Evolutionary conservation across 768 basidiomycete species (phyloP).

Genomic region (Termitomyces sp.): DNA sequence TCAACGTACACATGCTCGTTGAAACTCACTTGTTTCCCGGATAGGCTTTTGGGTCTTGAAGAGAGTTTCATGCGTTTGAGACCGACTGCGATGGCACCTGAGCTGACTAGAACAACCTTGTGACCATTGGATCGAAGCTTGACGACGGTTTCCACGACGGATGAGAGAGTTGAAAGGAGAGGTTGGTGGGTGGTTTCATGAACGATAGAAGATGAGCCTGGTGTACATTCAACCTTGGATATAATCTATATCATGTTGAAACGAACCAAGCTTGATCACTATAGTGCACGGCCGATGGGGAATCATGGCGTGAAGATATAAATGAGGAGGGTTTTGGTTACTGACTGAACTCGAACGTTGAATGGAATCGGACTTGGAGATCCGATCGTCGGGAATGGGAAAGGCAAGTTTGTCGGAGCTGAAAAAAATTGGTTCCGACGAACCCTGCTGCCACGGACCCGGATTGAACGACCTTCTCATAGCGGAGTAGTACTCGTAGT

Average conservation of each 20-base stretch:
- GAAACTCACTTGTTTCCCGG: conserved; percentile 81
- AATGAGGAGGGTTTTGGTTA: background rate
- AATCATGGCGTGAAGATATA: conserved; percentile 11
- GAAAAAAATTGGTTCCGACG: background rate
- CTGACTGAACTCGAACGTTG: background rate
- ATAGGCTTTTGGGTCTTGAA: conserved; percentile 76
- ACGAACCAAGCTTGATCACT: conserved; percentile 80
- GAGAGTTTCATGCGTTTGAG: conserved; percentile 86
- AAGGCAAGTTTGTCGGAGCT: background rate
- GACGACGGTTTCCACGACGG: conserved; percentile 88
- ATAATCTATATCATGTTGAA: background rate
- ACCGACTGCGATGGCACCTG: conserved; percentile 97
- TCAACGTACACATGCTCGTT: background rate
- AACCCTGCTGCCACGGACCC: conserved; percentile 11
- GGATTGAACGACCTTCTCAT: conserved; percentile 11
- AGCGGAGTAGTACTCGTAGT: too few species aligned
- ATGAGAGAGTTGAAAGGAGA: conserved; percentile 85
- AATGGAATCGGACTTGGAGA: background rate
- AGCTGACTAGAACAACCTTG: conserved; percentile 92
- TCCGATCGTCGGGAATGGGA: background rate
- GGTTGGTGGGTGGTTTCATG: conserved; percentile 93
- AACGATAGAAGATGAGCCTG: conserved; percentile 95
- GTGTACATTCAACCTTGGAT: conserved; percentile 7
- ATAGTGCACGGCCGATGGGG: conserved; percentile 53
- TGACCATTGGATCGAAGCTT: conserved; percentile 77